Conservation (phyloP, 2,329 filamentous ascomycete genomes). For the Polytolypa hystricis region DNA sequence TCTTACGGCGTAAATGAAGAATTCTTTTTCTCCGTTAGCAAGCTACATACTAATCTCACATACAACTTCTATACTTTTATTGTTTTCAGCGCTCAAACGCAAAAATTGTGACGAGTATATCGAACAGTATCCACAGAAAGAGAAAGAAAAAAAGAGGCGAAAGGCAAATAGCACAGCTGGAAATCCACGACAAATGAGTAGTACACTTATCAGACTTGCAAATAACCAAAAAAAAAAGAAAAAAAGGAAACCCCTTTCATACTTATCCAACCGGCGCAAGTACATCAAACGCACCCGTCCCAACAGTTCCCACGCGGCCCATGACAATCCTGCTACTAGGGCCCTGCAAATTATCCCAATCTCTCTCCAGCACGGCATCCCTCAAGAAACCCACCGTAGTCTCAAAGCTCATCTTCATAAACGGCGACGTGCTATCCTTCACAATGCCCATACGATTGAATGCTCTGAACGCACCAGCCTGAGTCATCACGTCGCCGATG, state of each 20-base stretch:
- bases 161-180: too few relatives aligned
- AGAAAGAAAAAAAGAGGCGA: too few relatives aligned
- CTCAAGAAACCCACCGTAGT: constrained; percentile 89
- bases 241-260: constrained; percentile 4
- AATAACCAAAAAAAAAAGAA: constrained; percentile 8
- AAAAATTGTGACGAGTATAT: not conserved
- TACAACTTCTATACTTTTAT: too few relatives aligned
- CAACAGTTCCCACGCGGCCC: constrained; percentile 68
- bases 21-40: too few relatives aligned
- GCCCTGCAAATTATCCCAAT: constrained; percentile 77
- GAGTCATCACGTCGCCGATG: constrained; percentile 97
- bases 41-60: too few relatives aligned
- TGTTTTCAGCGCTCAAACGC: not conserved
- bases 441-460: constrained; percentile 83
- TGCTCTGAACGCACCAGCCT: constrained; percentile 74
- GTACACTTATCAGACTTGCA: too few relatives aligned
- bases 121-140: not conserved
- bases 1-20: too few relatives aligned
- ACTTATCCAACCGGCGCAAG: constrained; percentile 43
- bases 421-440: constrained; percentile 71
- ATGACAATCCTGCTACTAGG: constrained; percentile 84
- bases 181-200: too few relatives aligned
- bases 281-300: constrained; percentile 88
- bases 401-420: constrained; percentile 99
- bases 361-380: constrained; percentile 80